phyloP scores from a whole-genome alignment of 1,139 yeast genomes.

The Nematodospora anomalae region DNA sequence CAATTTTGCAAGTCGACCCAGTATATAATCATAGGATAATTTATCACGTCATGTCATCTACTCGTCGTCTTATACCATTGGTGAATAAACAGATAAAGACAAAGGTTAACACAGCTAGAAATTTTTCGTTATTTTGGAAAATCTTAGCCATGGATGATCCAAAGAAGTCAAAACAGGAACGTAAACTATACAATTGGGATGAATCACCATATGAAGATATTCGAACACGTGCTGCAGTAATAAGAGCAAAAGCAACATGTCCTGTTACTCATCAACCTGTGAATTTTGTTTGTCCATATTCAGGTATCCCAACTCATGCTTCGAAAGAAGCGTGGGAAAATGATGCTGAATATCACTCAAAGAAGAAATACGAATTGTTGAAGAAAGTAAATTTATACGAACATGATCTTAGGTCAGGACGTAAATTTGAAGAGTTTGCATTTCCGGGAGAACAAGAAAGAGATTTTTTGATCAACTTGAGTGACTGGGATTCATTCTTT shows the following conservation, averaged over 20 bases:
- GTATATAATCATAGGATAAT: too few species aligned
- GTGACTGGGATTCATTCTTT: slow-evolving; percentile 89
- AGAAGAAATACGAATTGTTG: slow-evolving; percentile 68
- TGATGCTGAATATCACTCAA: slow-evolving; percentile 70
- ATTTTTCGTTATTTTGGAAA: slow-evolving; percentile 39
- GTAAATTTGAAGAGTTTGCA: slow-evolving; percentile 92
- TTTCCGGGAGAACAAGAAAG: slow-evolving; percentile 81
- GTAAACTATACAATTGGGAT: slow-evolving; percentile 59
- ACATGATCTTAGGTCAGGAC: slow-evolving; percentile 90
- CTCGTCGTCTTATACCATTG: slow-evolving; percentile 6
- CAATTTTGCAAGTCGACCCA: too few species aligned
- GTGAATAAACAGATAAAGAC: background rate
- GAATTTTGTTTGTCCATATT: slow-evolving; percentile 82
- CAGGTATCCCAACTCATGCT: slow-evolving; percentile 97
- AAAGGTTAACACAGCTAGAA: slow-evolving; percentile 6
- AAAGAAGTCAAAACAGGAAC: slow-evolving; percentile 23
- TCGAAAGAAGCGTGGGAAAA: slow-evolving; percentile 84
- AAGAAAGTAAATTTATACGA: slow-evolving; percentile 89
- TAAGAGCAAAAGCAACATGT: slow-evolving; percentile 83
- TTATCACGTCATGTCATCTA: slow-evolving; percentile 11
- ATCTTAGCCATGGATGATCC: slow-evolving; percentile 38
- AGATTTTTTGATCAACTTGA: slow-evolving; percentile 76
- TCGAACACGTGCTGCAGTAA: slow-evolving; percentile 88
- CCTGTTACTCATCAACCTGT: slow-evolving; percentile 86
- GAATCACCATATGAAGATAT: slow-evolving; percentile 86